These are phyloP conservation scores for Kwoniella shandongensis DNA, from an alignment of 768 basidiomycete genomes.

Conservation along the genomic window DNA sequence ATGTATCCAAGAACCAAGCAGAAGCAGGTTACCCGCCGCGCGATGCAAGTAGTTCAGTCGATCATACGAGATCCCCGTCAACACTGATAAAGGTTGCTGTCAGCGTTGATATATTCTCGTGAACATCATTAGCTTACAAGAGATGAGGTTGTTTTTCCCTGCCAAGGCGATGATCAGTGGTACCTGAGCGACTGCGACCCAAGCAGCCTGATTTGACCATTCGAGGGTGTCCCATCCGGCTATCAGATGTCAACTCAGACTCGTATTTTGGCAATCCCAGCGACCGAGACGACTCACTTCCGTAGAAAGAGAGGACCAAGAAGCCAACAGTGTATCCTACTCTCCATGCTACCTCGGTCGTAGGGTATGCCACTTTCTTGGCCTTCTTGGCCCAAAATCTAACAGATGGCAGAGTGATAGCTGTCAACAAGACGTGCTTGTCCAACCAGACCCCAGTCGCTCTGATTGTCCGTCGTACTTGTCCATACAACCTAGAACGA, in stretches of 20 bases:
- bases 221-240: conserved; percentile 29
- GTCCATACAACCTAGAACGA: no score
- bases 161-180: conserved; percentile 64
- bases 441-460: conserved; percentile 6
- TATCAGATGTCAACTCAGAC: not conserved
- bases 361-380: conserved; percentile 12
- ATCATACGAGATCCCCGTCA: conserved; percentile 63
- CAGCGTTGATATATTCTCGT: not conserved
- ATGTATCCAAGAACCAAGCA: conserved; percentile 47
- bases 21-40: conserved; percentile 40
- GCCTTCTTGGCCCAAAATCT: conserved; percentile 18
- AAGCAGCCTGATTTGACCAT: conserved; percentile 34
- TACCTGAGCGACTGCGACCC: conserved; percentile 55
- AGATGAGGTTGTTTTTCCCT: conserved; percentile 64
- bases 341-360: conserved; percentile 29
- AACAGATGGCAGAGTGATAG: conserved; percentile 17
- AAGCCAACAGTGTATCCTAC: conserved; percentile 25
- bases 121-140: conserved; percentile 53
- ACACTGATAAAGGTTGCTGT: conserved; percentile 46
- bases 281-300: conserved; percentile 29
- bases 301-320: conserved; percentile 31
- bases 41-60: conserved; percentile 55
- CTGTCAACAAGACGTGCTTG: conserved; percentile 24
- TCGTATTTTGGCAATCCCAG: not conserved
- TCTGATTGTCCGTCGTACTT: not conserved